Evolutionary conservation across 208 protist genomes (phyloP).

Genomic region (Crithidia mellificae): DNA sequence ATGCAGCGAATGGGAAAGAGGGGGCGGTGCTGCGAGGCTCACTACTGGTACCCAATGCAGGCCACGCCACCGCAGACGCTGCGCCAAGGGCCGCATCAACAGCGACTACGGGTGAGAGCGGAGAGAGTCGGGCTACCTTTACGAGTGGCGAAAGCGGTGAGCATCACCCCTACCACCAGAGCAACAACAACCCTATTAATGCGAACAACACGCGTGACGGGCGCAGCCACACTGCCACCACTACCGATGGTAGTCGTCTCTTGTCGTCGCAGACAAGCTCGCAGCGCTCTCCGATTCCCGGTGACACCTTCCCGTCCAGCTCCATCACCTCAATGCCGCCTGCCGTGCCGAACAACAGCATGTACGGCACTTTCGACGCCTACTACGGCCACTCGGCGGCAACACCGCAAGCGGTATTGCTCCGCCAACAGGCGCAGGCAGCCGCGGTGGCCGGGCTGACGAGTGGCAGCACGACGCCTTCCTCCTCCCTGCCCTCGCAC

Average conservation of each 20-base stretch:
- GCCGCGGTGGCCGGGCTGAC: constrained; percentile 12
- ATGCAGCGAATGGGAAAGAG: no score
- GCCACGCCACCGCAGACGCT: not conserved
- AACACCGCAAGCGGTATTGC: constrained; percentile 40
- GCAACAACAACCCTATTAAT: no score
- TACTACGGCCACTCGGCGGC: constrained; percentile 45
- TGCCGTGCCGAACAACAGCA: constrained; percentile 42
- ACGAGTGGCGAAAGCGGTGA: no score
- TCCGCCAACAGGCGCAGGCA: constrained; percentile 39
- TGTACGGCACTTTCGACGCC: constrained; percentile 56
- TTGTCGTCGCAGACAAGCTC: constrained; percentile 1
- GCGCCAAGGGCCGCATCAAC: not conserved
- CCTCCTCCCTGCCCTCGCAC: constrained; percentile 14
- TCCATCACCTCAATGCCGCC: constrained; percentile 7
- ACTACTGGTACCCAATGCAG: constrained; percentile 9
- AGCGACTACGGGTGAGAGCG: no score
- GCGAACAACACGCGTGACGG: no score
- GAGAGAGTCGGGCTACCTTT: no score
- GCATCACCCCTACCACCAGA: no score
- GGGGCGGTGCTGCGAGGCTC: no score
- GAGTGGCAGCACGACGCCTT: constrained; percentile 1
- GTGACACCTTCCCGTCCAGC: constrained; percentile 1
- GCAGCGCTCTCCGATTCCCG: not conserved
- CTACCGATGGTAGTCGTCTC: not conserved
- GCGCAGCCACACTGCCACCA: no score